Evolutionary conservation across 192 early-diverging fungal species (phyloP).

Genomic region (Coemansia sp.): DNA sequence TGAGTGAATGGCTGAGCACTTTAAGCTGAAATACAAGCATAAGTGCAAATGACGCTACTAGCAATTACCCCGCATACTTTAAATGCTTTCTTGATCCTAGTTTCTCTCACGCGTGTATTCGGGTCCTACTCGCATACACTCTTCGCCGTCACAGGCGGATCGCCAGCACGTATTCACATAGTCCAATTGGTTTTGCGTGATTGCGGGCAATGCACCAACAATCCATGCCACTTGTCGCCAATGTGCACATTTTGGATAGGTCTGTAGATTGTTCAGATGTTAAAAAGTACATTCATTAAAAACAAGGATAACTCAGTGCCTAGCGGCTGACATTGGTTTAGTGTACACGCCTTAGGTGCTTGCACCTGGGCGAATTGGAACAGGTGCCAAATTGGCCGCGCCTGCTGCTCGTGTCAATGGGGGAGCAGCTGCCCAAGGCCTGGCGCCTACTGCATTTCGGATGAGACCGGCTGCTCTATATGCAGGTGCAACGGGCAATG

Average conservation of each 20-base stretch:
- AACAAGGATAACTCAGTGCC: not conserved
- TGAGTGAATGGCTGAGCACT: not conserved
- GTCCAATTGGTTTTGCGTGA: not conserved
- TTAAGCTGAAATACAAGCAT: not conserved
- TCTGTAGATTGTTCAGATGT: not conserved
- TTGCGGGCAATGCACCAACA: not conserved
- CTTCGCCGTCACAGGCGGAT: not conserved
- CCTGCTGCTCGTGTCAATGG: not conserved
- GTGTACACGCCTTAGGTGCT: not conserved
- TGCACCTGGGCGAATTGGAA: not conserved
- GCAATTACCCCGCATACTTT: not conserved
- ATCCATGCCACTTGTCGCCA: not conserved
- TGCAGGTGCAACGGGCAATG: not conserved
- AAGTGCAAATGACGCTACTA: not conserved
- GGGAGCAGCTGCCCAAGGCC: not conserved
- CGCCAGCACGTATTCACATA: not conserved
- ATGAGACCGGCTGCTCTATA: not conserved
- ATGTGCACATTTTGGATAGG: not conserved
- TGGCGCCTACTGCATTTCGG: not conserved
- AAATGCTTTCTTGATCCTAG: not conserved
- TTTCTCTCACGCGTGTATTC: not conserved
- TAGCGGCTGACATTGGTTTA: not conserved
- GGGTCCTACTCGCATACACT: not conserved
- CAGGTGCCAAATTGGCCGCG: not conserved
- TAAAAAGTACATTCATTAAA: not conserved